Evolutionary conservation across 257 asterid genomes (phyloP).

Genomic region (Eucommia ulmoides): DNA sequence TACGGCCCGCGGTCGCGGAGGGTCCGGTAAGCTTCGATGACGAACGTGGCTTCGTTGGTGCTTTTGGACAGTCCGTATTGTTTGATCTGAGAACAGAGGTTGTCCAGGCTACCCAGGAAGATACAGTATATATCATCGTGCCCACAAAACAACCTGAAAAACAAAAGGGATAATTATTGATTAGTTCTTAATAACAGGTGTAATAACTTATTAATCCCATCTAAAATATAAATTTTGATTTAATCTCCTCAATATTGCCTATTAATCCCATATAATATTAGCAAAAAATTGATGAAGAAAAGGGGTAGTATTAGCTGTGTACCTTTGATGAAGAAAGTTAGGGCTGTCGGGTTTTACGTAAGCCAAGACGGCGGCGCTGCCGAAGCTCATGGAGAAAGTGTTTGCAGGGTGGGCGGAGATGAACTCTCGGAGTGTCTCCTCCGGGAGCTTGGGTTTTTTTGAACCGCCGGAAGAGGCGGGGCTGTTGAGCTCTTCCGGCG

Average conservation of each 20-base stretch:
- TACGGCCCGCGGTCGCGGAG: conserved; percentile 79
- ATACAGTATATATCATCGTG: conserved; percentile 62
- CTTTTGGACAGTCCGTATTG: conserved; percentile 57
- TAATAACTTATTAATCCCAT: too few relatives aligned
- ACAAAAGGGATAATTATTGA: too few relatives aligned
- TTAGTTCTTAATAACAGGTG: too few relatives aligned
- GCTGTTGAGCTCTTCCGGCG: conserved; percentile 72
- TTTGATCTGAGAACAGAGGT: conserved; percentile 46
- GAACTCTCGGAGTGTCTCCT: conserved; percentile 42
- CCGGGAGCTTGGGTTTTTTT: conserved; percentile 39
- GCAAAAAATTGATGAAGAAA: too few relatives aligned
- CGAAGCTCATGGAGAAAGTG: conserved; percentile 42
- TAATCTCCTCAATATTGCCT: too few relatives aligned
- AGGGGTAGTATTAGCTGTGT: too few relatives aligned
- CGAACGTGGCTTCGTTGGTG: conserved; percentile 72
- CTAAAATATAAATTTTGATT: too few relatives aligned
- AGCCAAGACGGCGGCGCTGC: conserved; percentile 65
- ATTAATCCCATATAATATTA: too few relatives aligned
- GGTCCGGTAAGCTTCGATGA: conserved; percentile 67
- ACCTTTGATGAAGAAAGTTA: conserved; percentile 26
- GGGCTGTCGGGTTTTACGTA: conserved; percentile 23
- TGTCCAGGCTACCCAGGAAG: conserved; percentile 70
- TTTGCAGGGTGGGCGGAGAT: conserved; percentile 24
- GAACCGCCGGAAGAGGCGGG: conserved; percentile 33
- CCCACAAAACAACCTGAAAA: conserved; percentile 55